Evolutionary conservation across 116 monocot genomes (phyloP).

Genomic region (Cymodocea nodosa): DNA sequence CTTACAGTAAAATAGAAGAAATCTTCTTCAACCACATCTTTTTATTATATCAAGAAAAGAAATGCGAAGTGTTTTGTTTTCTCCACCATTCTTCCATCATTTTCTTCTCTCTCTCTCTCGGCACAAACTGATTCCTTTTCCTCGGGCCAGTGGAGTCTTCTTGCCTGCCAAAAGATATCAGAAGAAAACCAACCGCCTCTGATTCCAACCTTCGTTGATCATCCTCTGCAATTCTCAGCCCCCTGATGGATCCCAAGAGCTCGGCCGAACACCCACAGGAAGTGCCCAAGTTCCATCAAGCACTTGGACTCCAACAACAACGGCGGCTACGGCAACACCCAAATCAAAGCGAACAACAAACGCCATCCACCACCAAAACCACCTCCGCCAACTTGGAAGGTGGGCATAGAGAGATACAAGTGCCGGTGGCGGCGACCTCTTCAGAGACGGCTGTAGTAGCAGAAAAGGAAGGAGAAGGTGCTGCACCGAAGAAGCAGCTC

Average conservation of each 20-base stretch:
- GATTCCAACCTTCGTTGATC: neutral
- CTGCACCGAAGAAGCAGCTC: slow-evolving; percentile 10
- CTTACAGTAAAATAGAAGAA: no score
- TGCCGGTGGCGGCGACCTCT: neutral
- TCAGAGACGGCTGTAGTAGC: neutral
- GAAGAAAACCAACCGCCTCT: neutral
- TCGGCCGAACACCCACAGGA: slow-evolving; percentile 3
- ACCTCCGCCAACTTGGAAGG: neutral
- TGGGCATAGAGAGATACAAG: neutral
- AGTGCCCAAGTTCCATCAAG: slow-evolving; percentile 2
- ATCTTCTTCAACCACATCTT: no score
- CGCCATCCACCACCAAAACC: neutral
- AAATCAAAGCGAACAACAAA: neutral
- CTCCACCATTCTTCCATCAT: neutral
- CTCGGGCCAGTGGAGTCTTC: neutral
- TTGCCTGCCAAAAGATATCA: neutral
- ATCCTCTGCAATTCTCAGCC: neutral
- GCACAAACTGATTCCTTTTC: neutral
- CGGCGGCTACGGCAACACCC: neutral
- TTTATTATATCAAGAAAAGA: no score
- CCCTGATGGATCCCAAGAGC: slow-evolving; percentile 4
- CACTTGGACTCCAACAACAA: slow-evolving; percentile 4
- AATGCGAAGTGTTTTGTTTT: neutral
- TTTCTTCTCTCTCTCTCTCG: slow-evolving; percentile 6
- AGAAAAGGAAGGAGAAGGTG: neutral